These are phyloP conservation scores for Atalantia buxifolia DNA, from an alignment of 345 rosid species.

Conservation along the genomic window DNA sequence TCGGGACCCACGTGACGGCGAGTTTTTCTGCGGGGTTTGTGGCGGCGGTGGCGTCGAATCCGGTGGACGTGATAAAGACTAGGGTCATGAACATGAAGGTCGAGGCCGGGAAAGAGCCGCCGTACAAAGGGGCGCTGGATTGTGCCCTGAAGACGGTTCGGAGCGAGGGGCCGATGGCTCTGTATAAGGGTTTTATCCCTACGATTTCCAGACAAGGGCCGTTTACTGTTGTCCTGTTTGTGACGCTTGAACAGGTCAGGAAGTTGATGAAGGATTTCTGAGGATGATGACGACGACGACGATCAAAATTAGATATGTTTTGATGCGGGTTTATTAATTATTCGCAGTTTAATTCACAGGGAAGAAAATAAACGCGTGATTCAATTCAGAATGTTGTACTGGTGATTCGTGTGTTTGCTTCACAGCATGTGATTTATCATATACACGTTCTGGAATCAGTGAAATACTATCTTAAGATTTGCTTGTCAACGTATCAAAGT, in stretches of 20 bases:
- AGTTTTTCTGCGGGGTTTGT: slow-evolving; percentile 88
- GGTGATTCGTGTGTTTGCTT: neutral
- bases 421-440: neutral
- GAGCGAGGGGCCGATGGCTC: slow-evolving; percentile 76
- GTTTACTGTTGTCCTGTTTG: slow-evolving; percentile 80
- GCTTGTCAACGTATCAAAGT: neutral
- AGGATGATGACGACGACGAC: slow-evolving; percentile 5
- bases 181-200: slow-evolving; percentile 82
- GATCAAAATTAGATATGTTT: neutral
- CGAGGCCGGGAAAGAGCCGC: slow-evolving; percentile 53
- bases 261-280: slow-evolving; percentile 62
- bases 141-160: slow-evolving; percentile 72
- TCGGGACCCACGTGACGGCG: slow-evolving; percentile 72
- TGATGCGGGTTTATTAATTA: too few species aligned
- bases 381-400: neutral
- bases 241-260: slow-evolving; percentile 76
- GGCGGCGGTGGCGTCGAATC: slow-evolving; percentile 72
- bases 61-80: slow-evolving; percentile 88
- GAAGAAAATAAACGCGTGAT: neutral
- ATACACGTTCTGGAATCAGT: neutral
- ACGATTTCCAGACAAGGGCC: slow-evolving; percentile 86
- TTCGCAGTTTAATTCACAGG: too few species aligned
- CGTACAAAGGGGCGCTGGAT: slow-evolving; percentile 71
- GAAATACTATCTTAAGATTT: neutral
- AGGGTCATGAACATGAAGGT: slow-evolving; percentile 91